These are phyloP conservation scores for Megacollybia marginata DNA, from an alignment of 768 basidiomycete species.

Conservation along the genomic window DNA sequence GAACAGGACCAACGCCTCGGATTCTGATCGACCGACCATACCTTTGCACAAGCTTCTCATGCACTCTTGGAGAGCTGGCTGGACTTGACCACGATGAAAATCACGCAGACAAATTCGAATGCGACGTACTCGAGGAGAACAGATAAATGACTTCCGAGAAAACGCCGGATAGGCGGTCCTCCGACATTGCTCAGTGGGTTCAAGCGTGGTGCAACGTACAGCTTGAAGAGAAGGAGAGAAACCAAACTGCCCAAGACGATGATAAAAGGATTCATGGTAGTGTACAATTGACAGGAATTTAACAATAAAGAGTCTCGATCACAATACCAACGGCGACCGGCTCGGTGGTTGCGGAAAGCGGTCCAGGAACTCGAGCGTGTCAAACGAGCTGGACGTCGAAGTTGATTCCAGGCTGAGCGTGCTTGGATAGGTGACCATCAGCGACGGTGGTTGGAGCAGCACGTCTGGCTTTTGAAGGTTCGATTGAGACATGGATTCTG, in stretches of 20 bases:
- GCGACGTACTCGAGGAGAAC: conserved; percentile 50
- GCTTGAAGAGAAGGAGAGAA: conserved; percentile 20
- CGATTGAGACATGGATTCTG: conserved; percentile 13
- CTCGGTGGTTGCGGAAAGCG: conserved; percentile 40
- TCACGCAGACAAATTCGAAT: not conserved
- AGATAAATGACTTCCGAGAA: conserved; percentile 48
- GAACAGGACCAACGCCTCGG: conserved; percentile 59
- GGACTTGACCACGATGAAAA: conserved; percentile 29
- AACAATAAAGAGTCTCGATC: not conserved
- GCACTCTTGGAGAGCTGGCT: conserved; percentile 40
- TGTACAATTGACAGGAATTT: not conserved
- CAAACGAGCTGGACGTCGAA: conserved; percentile 30
- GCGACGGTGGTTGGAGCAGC: too few species aligned
- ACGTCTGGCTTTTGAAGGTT: conserved; percentile 11
- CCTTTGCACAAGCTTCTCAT: conserved; percentile 44
- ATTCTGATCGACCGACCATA: conserved; percentile 70
- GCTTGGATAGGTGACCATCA: conserved; percentile 22
- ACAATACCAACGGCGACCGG: conserved; percentile 7
- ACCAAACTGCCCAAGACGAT: conserved; percentile 5
- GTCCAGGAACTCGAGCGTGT: conserved; percentile 19
- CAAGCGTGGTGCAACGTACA: conserved; percentile 24
- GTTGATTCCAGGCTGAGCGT: conserved; percentile 25
- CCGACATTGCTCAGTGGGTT: conserved; percentile 49
- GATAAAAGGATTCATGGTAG: conserved; percentile 5
- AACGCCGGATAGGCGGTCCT: conserved; percentile 47